Percentiles rank a stretch among this genome's conserved stretches.
phyloP scores from a whole-genome alignment of 805 yeast genomes.

The Schwanniomyces yamadae region DNA sequence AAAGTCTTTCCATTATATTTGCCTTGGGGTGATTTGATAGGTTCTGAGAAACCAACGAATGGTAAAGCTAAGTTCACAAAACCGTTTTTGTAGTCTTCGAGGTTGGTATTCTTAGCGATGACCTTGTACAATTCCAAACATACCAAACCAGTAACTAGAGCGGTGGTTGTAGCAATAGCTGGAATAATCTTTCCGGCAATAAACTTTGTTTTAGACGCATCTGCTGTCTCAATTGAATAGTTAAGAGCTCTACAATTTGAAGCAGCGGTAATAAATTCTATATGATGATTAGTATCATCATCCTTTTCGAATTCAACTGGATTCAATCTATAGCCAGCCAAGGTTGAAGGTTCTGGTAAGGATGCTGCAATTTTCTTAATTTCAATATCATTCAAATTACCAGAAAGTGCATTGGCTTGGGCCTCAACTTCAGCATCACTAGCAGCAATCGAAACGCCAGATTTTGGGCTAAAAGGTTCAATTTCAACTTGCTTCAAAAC shows the following conservation, averaged over 20 bases:
- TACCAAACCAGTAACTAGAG: slow-evolving; percentile 91
- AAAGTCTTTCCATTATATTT: slow-evolving; percentile 75
- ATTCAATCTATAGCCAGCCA: slow-evolving; percentile 81
- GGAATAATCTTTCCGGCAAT: slow-evolving; percentile 99
- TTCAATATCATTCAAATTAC: slow-evolving; percentile 56
- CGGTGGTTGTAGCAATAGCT: slow-evolving; percentile 99
- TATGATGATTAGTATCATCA: slow-evolving; percentile 95
- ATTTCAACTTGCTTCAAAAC: slow-evolving; percentile 48
- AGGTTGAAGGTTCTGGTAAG: slow-evolving; percentile 82
- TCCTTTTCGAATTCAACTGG: slow-evolving; percentile 98
- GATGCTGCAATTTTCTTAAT: slow-evolving; percentile 68
- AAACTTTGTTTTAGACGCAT: slow-evolving; percentile 85
- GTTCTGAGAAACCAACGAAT: slow-evolving; percentile 95
- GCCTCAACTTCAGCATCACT: slow-evolving; percentile 89
- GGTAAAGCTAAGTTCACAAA: slow-evolving; percentile 91
- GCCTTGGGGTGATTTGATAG: slow-evolving; percentile 80
- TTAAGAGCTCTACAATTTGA: slow-evolving; percentile 94
- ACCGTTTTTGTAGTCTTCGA: slow-evolving; percentile 91
- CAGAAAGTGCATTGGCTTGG: slow-evolving; percentile 47
- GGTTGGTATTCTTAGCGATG: slow-evolving; percentile 66
- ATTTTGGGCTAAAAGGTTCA: slow-evolving; percentile 67
- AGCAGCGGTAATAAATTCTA: slow-evolving; percentile 93
- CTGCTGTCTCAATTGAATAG: slow-evolving; percentile 86
- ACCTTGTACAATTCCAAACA: slow-evolving; percentile 91
- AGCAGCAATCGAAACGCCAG: slow-evolving; percentile 78